phyloP scores from a whole-genome alignment of 257 asterid species.

The Solanum acaule region DNA sequence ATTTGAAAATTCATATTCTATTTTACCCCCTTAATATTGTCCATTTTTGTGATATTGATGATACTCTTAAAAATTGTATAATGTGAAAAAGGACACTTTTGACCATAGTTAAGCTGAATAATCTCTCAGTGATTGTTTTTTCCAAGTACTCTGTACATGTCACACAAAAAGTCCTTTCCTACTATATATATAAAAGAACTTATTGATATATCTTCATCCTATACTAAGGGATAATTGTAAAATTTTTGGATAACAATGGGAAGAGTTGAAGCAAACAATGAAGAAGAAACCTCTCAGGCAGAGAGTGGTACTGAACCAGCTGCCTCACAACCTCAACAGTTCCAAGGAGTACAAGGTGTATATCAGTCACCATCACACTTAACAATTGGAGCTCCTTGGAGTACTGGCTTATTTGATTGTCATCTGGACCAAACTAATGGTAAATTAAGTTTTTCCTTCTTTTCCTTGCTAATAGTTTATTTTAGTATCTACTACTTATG shows the following conservation, averaged over 20 bases:
- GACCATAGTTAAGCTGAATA: neutral
- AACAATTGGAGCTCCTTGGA: constrained; percentile 21
- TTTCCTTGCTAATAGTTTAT: neutral
- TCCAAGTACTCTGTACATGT: neutral
- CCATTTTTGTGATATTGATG: neutral
- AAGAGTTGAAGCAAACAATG: neutral
- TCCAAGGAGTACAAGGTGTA: neutral
- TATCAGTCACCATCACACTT: neutral
- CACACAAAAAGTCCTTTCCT: neutral
- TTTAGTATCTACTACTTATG: neutral
- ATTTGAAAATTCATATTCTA: neutral
- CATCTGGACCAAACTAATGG: constrained; percentile 17
- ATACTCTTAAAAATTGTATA: neutral
- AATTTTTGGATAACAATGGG: neutral
- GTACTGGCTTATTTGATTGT: constrained; percentile 26
- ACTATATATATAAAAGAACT: neutral
- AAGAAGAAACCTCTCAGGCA: neutral
- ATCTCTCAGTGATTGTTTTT: neutral
- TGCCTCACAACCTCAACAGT: constrained; percentile 3
- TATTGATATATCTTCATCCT: neutral
- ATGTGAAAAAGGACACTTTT: neutral
- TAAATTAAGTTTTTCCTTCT: neutral
- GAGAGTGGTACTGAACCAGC: neutral
- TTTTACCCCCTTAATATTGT: neutral
- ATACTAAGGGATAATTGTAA: neutral